Conservation (phyloP, 2,329 filamentous ascomycete genomes). For the Pseudocercospora macadamiae region DNA sequence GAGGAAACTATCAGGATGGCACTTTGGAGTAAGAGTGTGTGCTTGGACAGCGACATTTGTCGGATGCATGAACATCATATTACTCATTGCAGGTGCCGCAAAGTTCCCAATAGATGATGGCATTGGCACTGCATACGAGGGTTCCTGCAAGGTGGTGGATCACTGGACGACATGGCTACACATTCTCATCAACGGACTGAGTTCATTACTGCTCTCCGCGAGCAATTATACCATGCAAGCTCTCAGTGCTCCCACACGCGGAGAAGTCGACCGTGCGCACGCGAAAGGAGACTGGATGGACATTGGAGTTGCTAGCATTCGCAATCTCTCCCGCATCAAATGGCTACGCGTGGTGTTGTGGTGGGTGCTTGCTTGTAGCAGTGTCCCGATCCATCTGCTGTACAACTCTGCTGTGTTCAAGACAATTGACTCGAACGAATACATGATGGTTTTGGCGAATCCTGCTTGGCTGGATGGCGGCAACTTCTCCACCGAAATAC, state of each 20-base stretch:
- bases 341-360: slow-evolving; percentile 30
- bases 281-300: slow-evolving; percentile 45
- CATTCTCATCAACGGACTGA: slow-evolving; percentile 53
- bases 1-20: slow-evolving; percentile 15
- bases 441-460: slow-evolving; percentile 22
- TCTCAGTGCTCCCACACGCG: slow-evolving; percentile 53
- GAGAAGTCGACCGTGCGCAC: slow-evolving; percentile 55
- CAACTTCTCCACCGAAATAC: slow-evolving; percentile 7
- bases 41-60: slow-evolving; percentile 7
- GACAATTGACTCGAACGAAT: slow-evolving; percentile 27
- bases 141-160: slow-evolving; percentile 28
- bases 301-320: slow-evolving; percentile 49
- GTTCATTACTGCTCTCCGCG: slow-evolving; percentile 50
- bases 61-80: slow-evolving; percentile 3
- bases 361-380: slow-evolving; percentile 35
- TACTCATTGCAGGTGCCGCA: slow-evolving; percentile 2
- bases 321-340: slow-evolving; percentile 40
- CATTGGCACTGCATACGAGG: slow-evolving; percentile 26
- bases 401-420: slow-evolving; percentile 39
- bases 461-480: slow-evolving; percentile 14
- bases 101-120: slow-evolving; percentile 11
- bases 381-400: slow-evolving; percentile 43
- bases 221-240: slow-evolving; percentile 59
- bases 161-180: slow-evolving; percentile 37
- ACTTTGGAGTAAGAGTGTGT: slow-evolving; percentile 10